These are phyloP conservation scores for Chytriomyces sp. DNA, from an alignment of 192 early-diverging fungal genomes.

Conservation along the genomic window DNA sequence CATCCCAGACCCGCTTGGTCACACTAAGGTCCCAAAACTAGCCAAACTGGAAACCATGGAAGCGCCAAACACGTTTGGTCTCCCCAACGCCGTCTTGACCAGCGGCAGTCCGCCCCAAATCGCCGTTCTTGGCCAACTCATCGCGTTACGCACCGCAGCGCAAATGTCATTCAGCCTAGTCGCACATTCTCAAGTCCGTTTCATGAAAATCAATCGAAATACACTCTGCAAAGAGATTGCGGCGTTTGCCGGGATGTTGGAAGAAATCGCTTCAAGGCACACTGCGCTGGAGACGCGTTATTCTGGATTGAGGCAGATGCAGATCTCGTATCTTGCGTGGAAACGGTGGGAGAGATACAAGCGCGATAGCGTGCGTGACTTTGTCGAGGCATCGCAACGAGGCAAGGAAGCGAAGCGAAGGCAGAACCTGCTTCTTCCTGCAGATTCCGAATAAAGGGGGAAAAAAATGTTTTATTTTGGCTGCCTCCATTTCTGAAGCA, in stretches of 20 bases:
- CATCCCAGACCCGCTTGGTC: background rate
- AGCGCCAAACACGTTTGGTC: background rate
- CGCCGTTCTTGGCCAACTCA: background rate
- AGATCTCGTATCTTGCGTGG: background rate
- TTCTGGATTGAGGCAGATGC: background rate
- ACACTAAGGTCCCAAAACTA: background rate
- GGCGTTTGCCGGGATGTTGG: background rate
- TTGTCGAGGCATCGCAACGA: background rate
- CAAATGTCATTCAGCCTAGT: background rate
- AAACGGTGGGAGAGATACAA: background rate
- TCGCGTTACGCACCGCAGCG: background rate
- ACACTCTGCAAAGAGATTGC: conserved; percentile 3
- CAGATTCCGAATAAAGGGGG: background rate
- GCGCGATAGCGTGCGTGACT: background rate
- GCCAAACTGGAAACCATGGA: background rate
- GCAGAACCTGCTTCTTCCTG: background rate
- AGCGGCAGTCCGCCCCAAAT: conserved; percentile 3
- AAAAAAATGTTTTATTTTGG: background rate
- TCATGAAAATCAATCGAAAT: conserved; percentile 11
- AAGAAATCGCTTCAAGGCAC: background rate
- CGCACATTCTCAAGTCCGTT: background rate
- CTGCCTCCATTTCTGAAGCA: background rate
- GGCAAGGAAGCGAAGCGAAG: background rate
- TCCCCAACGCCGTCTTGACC: background rate
- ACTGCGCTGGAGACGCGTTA: background rate